Evolutionary conservation across 495 filamentous ascomycete species (phyloP), one percentile per base, ranked within the genome.

Genomic region (Cryomyces antarcticus): DNA sequence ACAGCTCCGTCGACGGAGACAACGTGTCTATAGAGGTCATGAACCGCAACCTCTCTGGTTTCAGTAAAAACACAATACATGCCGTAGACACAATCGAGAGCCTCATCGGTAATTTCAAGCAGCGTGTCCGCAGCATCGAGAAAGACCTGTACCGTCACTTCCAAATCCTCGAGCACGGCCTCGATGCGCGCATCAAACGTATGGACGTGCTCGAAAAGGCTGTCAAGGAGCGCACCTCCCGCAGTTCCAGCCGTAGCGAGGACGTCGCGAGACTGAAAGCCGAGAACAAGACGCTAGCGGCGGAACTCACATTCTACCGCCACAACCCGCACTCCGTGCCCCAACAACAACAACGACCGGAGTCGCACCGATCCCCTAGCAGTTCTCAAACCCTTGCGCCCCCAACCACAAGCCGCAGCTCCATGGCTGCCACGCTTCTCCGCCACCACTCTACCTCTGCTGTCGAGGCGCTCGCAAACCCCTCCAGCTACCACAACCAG

Each of bases 71-170:
- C 53, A 68, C 96, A 27, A 58, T 92, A 38, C 70, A 76, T 5
- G 88, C 87, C 6, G 71, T 94, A 46, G 94, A 93, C 62, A 83
- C 74, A 2, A 72, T 97, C 42, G 89, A 96, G 61, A 65, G 67
- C 29, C 73, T 92, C 46, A 64, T 97, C 38, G 68, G 73, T n/a
- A 70, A 71, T 31, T 94, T 94, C 68, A 81, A 82, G 53, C 63
- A 65, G 37, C 77, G 82, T 45, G 78, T 93, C 56, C 80, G 78
- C 49, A 62, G 62, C n/a, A 73, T 94, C 33, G 92, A 97, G 51
- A 77, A 80, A 41, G 82, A 92, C 39, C 64, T 97, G 10, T 82
- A 75, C 71, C 81, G 82, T 50, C 84, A 95, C 49, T 96, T 93
- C 52, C 79, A 93, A 44, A 72, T 72, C 2, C 70, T 96, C 17